Evolutionary conservation across 495 filamentous ascomycete species (phyloP).

Genomic region (Penicillium pancosmium): DNA sequence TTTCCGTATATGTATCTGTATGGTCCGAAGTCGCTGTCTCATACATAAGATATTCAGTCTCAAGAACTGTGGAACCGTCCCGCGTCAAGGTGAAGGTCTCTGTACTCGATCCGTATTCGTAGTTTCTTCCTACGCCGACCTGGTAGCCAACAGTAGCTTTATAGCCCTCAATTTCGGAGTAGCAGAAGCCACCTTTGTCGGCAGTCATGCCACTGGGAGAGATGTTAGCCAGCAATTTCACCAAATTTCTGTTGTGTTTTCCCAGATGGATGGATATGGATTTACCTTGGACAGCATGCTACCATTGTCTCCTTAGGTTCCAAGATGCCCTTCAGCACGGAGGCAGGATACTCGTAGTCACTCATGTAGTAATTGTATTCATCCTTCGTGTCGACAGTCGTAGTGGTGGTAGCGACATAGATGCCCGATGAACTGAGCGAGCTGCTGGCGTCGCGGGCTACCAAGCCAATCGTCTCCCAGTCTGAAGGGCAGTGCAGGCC

Average conservation of each 20-base stretch:
- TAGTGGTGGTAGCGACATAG: conserved; percentile 1
- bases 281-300: not conserved
- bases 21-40: not conserved
- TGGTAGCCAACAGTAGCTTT: not conserved
- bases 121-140: not conserved
- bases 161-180: not conserved
- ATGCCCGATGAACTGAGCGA: conserved; percentile 8
- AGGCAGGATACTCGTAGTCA: not conserved
- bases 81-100: not conserved
- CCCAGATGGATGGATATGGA: not conserved
- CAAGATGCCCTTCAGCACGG: not conserved
- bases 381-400: not conserved
- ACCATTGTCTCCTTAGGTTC: not conserved
- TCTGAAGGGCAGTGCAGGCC: conserved; percentile 16
- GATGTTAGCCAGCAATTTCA: not conserved
- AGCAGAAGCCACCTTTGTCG: not conserved
- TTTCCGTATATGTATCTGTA: not conserved
- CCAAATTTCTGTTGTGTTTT: no score
- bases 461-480: conserved; percentile 16
- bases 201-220: not conserved
- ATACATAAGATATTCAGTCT: not conserved
- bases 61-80: not conserved
- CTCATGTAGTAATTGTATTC: not conserved
- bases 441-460: conserved; percentile 5
- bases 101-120: not conserved